These are phyloP conservation scores for Harrya chromipes DNA, from an alignment of 768 basidiomycete species.

Conservation along the genomic window DNA sequence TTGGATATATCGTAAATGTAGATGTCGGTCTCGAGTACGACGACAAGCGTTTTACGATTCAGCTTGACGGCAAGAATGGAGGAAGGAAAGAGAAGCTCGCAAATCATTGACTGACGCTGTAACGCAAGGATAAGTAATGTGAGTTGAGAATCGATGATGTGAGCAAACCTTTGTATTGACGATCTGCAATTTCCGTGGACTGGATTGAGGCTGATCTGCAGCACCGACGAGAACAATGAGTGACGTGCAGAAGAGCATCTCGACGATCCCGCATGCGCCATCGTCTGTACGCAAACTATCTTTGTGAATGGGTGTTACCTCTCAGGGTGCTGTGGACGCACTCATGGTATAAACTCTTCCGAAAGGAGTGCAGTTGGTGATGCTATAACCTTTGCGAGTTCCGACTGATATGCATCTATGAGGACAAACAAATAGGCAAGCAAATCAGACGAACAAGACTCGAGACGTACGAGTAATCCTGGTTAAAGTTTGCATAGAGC, in stretches of 20 bases:
- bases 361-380: conserved; percentile 98
- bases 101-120: conserved; percentile 96
- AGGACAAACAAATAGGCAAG: conserved; percentile 5
- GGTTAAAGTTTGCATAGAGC: conserved; percentile 96
- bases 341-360: conserved; percentile 94
- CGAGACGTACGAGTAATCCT: conserved; percentile 81
- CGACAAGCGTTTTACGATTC: conserved; percentile 94
- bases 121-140: neutral
- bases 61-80: conserved; percentile 95
- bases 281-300: conserved; percentile 54
- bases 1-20: conserved; percentile 99
- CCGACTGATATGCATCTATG: conserved; percentile 88
- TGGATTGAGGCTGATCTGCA: conserved; percentile 86
- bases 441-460: neutral
- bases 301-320: neutral
- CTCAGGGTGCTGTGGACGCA: conserved; percentile 41
- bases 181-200: conserved; percentile 92
- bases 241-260: conserved; percentile 99
- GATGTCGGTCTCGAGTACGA: conserved; percentile 95
- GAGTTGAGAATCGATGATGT: neutral
- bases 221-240: conserved; percentile 96
- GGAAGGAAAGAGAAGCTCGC: conserved; percentile 96
- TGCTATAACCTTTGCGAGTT: conserved; percentile 92
- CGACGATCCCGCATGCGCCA: conserved; percentile 92
- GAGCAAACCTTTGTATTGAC: conserved; percentile 93